Base-by-base conservation (phyloP, 2,329 filamentous ascomycete genomes). In the Calonectria crousiana region DNA sequence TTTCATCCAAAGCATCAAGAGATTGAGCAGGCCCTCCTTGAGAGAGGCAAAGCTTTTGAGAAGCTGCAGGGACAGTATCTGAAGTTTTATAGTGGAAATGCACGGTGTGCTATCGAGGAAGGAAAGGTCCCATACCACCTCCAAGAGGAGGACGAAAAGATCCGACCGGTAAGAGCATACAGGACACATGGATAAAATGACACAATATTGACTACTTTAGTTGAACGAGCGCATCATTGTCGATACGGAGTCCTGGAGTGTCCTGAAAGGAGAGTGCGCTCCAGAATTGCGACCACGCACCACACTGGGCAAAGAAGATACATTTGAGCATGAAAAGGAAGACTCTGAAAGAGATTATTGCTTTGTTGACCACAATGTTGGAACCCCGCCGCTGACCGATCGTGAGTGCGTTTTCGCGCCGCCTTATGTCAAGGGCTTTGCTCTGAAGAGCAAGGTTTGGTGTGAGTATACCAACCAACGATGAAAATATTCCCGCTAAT, bases 381-480 rank as follows among this genome's bases (percentile, higher is more conserved):
- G 9, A 14, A 34, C 23, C 18, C 18, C 53, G 18, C 64, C 51
- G 3, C 52, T 52, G 65, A 76, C 67, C 0, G 70, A 77, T 26
- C 41, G 56, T 8, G 47, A 77, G 32, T 73, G 73, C 5, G 23
- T 77, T 53, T 13, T 76, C 16, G 28, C 75, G 1, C 38, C 69
- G 4, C 60, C 73, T 1, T 41, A 26, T 16, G 62, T 72, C 1
- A 58, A 30, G 1, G 74, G 69, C 4, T 77, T 76, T 14, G 62
- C 73, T 2, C 38, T 74, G 20, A 56, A 69, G 8, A 69, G 6
- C 28, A 77, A 75, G 20, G 26, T 32, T 6, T 76, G 76, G 76
- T 75, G 68, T 74, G 62, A 75, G 75, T 75, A 26, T 2, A 44
- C 0, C 6, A 20, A 9, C 4, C 36, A 20, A 8, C 28, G 6